Percentiles rank a stretch among this genome's conserved stretches.
These are phyloP conservation scores for Puccinia hordei DNA, from an alignment of 1,284 basidiomycete genomes.

Conservation along the genomic window DNA sequence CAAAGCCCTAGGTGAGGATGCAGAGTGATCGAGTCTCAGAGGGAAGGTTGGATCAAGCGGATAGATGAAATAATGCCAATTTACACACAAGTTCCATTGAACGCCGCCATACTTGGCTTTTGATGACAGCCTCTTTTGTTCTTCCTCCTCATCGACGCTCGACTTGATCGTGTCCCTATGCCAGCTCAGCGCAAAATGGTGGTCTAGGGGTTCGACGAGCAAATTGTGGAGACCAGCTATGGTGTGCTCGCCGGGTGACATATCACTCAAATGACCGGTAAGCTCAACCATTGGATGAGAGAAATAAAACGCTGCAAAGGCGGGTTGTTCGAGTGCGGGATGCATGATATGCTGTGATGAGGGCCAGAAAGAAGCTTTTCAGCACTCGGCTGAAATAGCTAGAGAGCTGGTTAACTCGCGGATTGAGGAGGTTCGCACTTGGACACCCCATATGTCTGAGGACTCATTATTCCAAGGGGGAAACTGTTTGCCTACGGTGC, in stretches of 20 bases:
- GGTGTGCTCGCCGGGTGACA: background rate
- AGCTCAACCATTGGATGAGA: conserved; percentile 25
- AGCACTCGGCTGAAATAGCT: background rate
- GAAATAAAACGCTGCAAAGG: conserved; percentile 29
- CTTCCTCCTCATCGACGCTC: conserved; percentile 28
- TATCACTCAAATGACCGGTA: background rate
- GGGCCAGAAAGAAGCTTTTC: background rate
- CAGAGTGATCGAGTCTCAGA: background rate
- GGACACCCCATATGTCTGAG: conserved; percentile 39
- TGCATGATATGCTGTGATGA: conserved; percentile 40
- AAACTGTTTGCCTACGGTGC: conserved; percentile 43
- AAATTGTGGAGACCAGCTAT: conserved; percentile 34
- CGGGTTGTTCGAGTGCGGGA: conserved; percentile 20
- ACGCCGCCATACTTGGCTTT: conserved; percentile 30
- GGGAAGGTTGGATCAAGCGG: background rate
- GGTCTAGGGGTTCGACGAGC: conserved; percentile 29
- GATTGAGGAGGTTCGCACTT: conserved; percentile 1
- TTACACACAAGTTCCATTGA: conserved; percentile 36
- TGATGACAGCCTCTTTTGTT: background rate
- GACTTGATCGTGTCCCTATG: conserved; percentile 45
- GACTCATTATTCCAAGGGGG: conserved; percentile 38
- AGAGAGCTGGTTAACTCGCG: background rate
- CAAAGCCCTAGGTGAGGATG: conserved; percentile 21
- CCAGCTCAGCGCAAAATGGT: conserved; percentile 34
- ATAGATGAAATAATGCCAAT: background rate